Conservation (phyloP, 2,329 filamentous ascomycete genomes). For the Colletotrichum agaves region DNA sequence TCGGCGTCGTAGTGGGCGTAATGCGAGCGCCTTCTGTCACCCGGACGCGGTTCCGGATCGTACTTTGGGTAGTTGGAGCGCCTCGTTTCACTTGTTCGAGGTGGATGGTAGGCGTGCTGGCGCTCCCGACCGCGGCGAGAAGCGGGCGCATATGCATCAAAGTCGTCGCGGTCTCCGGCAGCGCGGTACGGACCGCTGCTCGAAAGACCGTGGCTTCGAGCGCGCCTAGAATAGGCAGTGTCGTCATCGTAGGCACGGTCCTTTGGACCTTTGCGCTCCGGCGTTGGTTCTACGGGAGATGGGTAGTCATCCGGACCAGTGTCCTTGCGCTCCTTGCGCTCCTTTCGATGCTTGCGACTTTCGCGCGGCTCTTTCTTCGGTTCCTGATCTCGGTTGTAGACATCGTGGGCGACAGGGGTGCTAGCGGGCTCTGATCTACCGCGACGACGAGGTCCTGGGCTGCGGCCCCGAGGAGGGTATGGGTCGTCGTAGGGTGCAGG, state of each 20-base stretch:
- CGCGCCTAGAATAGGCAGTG: neutral
- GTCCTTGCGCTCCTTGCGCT: slow-evolving; percentile 1
- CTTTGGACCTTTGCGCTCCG: neutral
- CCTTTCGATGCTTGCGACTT: slow-evolving; percentile 11
- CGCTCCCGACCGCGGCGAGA: slow-evolving; percentile 28
- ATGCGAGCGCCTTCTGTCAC: slow-evolving; percentile 1
- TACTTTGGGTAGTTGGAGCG: slow-evolving; percentile 28
- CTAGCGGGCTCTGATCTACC: slow-evolving; percentile 26
- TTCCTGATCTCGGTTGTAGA: neutral
- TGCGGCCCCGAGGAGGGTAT: slow-evolving; percentile 23
- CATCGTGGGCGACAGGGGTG: neutral
- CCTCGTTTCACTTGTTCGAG: slow-evolving; percentile 36
- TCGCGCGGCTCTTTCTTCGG: slow-evolving; percentile 3
- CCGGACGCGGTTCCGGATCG: slow-evolving; percentile 6
- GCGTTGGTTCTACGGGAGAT: neutral
- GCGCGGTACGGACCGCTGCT: neutral
- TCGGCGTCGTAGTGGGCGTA: slow-evolving; percentile 24
- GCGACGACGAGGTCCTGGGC: slow-evolving; percentile 25
- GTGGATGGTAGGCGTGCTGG: slow-evolving; percentile 33
- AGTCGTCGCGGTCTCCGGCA: slow-evolving; percentile 8
- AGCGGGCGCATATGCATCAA: slow-evolving; percentile 8
- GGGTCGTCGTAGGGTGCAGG: slow-evolving; percentile 5
- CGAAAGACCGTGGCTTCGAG: slow-evolving; percentile 21
- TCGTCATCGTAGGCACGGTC: slow-evolving; percentile 14
- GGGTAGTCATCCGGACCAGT: neutral